Evolutionary conservation across 768 basidiomycete genomes (phyloP), one percentile per base, ranked within the genome.

Genomic region (Russula abietina): DNA sequence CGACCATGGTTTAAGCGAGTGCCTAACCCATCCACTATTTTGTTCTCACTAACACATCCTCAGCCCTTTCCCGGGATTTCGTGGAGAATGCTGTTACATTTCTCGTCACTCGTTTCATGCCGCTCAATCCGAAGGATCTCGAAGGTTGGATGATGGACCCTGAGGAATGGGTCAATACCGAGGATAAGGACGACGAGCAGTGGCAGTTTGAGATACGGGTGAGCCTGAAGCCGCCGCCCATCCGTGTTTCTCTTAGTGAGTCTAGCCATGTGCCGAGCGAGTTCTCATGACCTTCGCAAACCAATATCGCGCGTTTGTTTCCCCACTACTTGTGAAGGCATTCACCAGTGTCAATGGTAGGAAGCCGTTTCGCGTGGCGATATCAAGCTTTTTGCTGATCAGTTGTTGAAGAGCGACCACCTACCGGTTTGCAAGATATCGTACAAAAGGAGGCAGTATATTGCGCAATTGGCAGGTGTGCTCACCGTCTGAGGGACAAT

Each of bases 191-290:
- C 66, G 89, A 85, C 48, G 93, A 95, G 43, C 85, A 90, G 61
- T 98, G 95, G 94, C 88, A 94, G 69, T 98, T 83, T 69, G 93
- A 96, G 69, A 83, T 97, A 62, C 81, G 96, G 66, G 94, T 96
- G 69, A 64, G 62, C 54, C 11, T 26, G 48, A 56, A 32, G 24
- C 87, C 62, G 1, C 50, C 36, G n/a, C 49, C 46, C 60, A 62
- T 26, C 26, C 57, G 38, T 48, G 32, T 43, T 45, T 53, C 24
- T 43, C 54, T 48, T 43, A 36, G 41, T 49, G 32, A 33, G 36
- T 46, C 22, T 62, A 98, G 96, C 87, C 94, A 1, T 96, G 94
- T 70, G 91, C 90, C 52, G 95, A 98, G 74, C 81, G 93, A n/a
- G 90, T 98, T 28, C 78, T 98, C 26, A 84, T 93, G 77, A 86